A percentile compares a stretch with the other conserved stretches of the same genome.
Conservation (phyloP, 2,329 filamentous ascomycete species). For the Diaporthe ampelina region DNA sequence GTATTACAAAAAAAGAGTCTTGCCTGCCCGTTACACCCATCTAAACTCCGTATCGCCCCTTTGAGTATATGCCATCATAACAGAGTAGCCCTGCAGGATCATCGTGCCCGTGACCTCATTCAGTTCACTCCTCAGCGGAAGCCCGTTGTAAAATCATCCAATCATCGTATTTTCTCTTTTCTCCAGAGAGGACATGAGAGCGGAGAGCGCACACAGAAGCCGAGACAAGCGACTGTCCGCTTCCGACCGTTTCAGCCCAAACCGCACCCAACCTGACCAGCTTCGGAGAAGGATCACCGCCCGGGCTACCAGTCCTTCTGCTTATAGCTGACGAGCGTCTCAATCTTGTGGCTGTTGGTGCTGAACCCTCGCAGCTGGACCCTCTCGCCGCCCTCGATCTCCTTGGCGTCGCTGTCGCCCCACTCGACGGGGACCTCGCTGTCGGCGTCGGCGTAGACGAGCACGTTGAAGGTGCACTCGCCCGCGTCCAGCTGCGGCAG, state of each 20-base stretch:
- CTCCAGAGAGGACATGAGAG: background rate
- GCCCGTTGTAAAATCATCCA: background rate
- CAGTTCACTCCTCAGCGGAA: background rate
- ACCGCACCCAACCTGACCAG: background rate
- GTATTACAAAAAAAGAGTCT: constrained; percentile 29
- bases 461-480: constrained; percentile 98
- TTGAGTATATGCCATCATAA: constrained; percentile 12
- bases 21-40: constrained; percentile 1
- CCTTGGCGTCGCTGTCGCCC: constrained; percentile 98
- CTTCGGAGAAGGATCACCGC: background rate
- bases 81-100: background rate
- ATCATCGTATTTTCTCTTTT: background rate
- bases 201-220: background rate
- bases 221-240: background rate
- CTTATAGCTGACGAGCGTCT: constrained; percentile 91
- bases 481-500: constrained; percentile 87
- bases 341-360: constrained; percentile 92
- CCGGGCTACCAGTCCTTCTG: constrained; percentile 44
- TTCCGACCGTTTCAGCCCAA: background rate
- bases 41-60: constrained; percentile 26
- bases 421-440: constrained; percentile 97
- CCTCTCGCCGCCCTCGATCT: constrained; percentile 94
- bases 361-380: constrained; percentile 97
- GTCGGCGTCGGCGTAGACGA: constrained; percentile 97
- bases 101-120: background rate